phyloP scores from a whole-genome alignment of 116 monocot species.

The Phalaenopsis hybrid region DNA sequence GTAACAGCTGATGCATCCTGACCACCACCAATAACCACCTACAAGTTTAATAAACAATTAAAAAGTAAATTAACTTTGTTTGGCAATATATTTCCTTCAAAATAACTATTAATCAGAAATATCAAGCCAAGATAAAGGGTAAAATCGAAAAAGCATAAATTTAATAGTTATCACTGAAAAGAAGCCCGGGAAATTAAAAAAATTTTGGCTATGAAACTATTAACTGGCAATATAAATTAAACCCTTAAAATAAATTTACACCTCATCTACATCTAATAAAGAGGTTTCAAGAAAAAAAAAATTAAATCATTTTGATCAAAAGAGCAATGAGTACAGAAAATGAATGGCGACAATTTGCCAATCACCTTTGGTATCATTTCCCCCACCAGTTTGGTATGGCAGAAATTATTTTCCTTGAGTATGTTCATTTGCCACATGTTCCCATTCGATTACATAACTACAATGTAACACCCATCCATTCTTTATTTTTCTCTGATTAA shows the following conservation, averaged over 20 bases:
- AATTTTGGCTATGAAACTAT: background rate
- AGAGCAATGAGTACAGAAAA: background rate
- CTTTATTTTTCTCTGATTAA: background rate
- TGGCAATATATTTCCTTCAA: background rate
- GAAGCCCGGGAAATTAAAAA: background rate
- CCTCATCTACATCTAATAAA: background rate
- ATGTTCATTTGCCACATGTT: background rate
- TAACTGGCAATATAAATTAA: background rate
- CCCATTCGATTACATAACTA: background rate
- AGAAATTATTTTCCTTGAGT: background rate
- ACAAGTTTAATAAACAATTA: background rate
- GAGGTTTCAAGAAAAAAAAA: background rate
- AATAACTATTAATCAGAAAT: background rate
- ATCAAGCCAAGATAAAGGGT: background rate
- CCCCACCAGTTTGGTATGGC: background rate
- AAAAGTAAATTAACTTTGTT: background rate
- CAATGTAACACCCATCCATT: background rate
- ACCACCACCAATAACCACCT: constrained; percentile 98
- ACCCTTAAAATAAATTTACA: background rate
- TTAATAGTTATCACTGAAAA: background rate
- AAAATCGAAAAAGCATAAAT: background rate
- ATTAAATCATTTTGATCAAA: background rate
- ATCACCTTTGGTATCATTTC: background rate
- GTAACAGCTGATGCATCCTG: constrained; percentile 92
- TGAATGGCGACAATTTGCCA: background rate